These are phyloP conservation scores for Hemerocallis citrina DNA, from an alignment of 106 monocot species.

Conservation along the genomic window DNA sequence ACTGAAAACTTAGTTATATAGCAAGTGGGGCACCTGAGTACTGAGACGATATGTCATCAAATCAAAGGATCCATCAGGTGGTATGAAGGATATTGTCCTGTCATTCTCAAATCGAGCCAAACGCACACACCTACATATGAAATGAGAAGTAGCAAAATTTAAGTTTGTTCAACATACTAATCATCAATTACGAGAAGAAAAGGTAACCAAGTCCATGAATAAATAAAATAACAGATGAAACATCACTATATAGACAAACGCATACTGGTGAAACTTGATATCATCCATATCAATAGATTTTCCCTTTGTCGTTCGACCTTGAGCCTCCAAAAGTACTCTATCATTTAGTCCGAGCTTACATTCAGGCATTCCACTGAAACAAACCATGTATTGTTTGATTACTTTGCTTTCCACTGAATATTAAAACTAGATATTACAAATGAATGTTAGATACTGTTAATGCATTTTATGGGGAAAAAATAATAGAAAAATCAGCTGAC, in stretches of 20 bases:
- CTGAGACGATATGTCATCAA: conserved; percentile 96
- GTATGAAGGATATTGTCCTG: conserved; percentile 94
- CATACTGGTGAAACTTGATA: conserved; percentile 96
- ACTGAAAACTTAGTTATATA: neutral
- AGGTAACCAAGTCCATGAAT: neutral
- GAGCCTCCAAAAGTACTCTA: conserved; percentile 91
- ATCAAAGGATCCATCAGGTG: conserved; percentile 93
- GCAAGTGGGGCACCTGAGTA: conserved; percentile 49
- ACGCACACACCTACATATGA: conserved; percentile 62
- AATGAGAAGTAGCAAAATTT: neutral
- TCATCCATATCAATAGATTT: conserved; percentile 98
- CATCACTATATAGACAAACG: neutral
- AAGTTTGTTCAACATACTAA: neutral
- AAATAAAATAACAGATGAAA: neutral
- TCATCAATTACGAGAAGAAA: neutral
- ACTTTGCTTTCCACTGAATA: neutral
- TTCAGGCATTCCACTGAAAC: conserved; percentile 97
- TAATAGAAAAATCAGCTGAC: no score
- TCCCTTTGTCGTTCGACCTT: conserved; percentile 89
- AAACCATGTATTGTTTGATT: neutral
- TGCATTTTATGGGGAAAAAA: no score
- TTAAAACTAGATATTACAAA: neutral
- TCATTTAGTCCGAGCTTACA: conserved; percentile 97
- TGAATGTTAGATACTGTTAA: no score
- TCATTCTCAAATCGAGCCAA: conserved; percentile 97